Evolutionary conservation across 495 filamentous ascomycete species (phyloP).

Genomic region (Podospora anserina): DNA sequence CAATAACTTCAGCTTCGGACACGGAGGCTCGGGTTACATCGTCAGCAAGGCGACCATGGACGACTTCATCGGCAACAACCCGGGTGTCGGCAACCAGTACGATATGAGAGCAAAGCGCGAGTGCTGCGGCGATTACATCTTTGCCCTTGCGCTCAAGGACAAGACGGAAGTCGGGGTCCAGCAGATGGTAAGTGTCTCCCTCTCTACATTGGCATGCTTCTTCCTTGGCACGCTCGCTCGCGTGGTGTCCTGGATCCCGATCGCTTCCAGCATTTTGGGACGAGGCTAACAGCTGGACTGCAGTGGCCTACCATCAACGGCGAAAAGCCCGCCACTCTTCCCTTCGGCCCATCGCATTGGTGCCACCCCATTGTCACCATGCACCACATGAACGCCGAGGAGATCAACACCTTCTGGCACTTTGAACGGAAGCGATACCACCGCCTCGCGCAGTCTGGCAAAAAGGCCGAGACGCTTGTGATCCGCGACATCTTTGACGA

Average conservation of each 20-base stretch:
- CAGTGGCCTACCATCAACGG: conserved; percentile 59
- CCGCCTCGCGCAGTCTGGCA: conserved; percentile 9
- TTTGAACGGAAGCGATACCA: conserved; percentile 45
- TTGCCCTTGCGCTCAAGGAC: conserved; percentile 57
- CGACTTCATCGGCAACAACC: conserved; percentile 40
- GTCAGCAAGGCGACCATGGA: conserved; percentile 56
- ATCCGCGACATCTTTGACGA: conserved; percentile 48
- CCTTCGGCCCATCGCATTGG: conserved; percentile 54
- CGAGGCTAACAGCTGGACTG: conserved; percentile 16
- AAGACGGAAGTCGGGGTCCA: conserved; percentile 33
- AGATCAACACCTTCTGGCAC: conserved; percentile 53
- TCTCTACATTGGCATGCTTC: neutral
- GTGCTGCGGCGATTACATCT: conserved; percentile 68
- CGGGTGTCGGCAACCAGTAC: conserved; percentile 44
- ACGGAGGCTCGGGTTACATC: conserved; percentile 67
- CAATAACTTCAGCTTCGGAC: conserved; percentile 56
- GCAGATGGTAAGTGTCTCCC: conserved; percentile 33
- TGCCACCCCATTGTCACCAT: conserved; percentile 59
- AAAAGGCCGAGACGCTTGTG: conserved; percentile 21
- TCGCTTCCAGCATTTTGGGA: conserved; percentile 25
- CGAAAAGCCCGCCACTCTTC: conserved; percentile 49
- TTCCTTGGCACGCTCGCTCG: neutral
- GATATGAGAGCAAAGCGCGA: conserved; percentile 53
- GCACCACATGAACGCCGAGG: conserved; percentile 57
- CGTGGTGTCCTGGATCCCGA: conserved; percentile 43